phyloP scores from a whole-genome alignment of 2,329 filamentous ascomycete genomes.

The Fusarium denticulatum region DNA sequence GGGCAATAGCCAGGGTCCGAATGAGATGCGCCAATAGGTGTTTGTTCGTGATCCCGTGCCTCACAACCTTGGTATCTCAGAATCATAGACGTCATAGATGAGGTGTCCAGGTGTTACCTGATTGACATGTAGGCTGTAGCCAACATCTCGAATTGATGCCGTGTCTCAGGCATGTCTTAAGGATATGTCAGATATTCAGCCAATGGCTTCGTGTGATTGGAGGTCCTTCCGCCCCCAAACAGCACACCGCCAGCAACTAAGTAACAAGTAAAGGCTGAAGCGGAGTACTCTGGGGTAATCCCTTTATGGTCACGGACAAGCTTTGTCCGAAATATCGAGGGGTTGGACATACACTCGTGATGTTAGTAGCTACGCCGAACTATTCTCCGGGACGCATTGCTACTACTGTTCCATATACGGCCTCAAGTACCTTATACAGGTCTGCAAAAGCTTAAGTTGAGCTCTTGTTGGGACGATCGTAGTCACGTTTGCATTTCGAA shows the following conservation, averaged over 20 bases:
- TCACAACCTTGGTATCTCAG: no score
- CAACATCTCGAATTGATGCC: not conserved
- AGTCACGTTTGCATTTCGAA: not conserved
- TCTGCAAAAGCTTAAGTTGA: not conserved
- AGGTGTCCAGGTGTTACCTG: accelerated
- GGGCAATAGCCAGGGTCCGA: not conserved
- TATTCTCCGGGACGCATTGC: not conserved
- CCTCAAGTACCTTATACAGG: no score
- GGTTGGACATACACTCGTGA: not conserved
- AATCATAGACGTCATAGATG: not conserved
- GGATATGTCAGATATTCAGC: no score
- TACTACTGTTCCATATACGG: not conserved
- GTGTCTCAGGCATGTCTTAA: not conserved
- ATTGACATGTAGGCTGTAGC: accelerated
- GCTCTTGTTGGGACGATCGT: not conserved
- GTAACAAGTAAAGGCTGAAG: accelerated
- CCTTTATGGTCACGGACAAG: not conserved
- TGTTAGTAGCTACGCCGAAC: not conserved
- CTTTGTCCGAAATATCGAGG: not conserved
- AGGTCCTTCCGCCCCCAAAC: accelerated
- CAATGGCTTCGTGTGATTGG: not conserved
- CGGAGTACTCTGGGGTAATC: not conserved
- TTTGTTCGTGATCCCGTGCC: not conserved
- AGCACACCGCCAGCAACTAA: accelerated
- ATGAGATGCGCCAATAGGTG: not conserved